Conservation (phyloP, 2,329 filamentous ascomycete species). For the Fulvia fulva region DNA sequence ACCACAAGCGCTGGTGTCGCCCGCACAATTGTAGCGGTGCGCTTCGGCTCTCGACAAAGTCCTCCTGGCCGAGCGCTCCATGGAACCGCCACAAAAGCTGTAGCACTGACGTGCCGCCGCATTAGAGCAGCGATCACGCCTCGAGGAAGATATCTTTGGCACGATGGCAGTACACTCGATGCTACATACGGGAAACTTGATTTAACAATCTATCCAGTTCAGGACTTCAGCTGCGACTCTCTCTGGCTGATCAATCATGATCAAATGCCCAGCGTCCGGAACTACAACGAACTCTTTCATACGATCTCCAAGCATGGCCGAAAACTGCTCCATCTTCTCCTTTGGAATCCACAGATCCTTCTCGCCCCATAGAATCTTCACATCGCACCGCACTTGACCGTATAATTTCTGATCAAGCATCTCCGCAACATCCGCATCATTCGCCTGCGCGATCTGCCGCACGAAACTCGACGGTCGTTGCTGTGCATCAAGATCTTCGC, state of each 20-base stretch:
- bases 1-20: no score
- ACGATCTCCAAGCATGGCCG: constrained; percentile 28
- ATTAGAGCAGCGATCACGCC: no score
- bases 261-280: constrained; percentile 42
- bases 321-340: constrained; percentile 36
- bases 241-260: constrained; percentile 43
- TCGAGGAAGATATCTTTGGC: no score
- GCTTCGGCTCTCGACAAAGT: no score
- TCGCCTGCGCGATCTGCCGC: constrained; percentile 33
- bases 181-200: no score
- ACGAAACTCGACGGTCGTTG: constrained; percentile 38
- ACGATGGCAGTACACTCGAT: no score
- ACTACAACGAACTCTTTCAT: constrained; percentile 36
- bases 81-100: no score
- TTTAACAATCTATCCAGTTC: no score
- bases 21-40: no score
- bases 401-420: constrained; percentile 37
- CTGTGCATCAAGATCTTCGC: constrained; percentile 8
- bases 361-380: constrained; percentile 45
- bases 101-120: no score
- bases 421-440: constrained; percentile 36
- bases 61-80: no score
- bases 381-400: constrained; percentile 30
- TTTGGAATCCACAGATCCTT: constrained; percentile 45
- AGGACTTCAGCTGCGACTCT: constrained; percentile 39